Conservation (phyloP, 352 stramenopile species). For the Phytophthora sansomeana region DNA sequence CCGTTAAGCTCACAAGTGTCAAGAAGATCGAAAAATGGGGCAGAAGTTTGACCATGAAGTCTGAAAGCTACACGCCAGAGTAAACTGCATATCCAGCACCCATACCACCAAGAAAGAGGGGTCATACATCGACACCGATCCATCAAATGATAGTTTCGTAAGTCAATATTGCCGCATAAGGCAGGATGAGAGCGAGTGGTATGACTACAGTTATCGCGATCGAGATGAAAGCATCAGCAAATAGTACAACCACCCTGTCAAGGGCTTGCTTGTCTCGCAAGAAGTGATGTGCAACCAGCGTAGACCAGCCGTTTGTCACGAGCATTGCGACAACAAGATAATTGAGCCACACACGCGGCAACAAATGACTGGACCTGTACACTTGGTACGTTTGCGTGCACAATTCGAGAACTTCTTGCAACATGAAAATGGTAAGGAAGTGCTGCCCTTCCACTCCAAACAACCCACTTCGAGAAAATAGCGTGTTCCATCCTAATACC, state of each 20-base stretch:
- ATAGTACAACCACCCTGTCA: constrained; percentile 3
- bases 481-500: background rate
- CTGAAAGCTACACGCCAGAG: background rate
- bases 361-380: constrained; percentile 15
- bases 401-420: constrained; percentile 18
- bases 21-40: constrained; percentile 3
- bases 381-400: constrained; percentile 15
- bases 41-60: background rate
- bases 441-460: constrained; percentile 17
- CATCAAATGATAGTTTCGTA: background rate
- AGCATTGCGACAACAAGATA: constrained; percentile 24
- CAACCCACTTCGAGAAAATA: constrained; percentile 8
- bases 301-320: constrained; percentile 55
- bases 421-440: constrained; percentile 17
- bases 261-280: background rate
- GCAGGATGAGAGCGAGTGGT: background rate
- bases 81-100: constrained; percentile 8
- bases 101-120: constrained; percentile 3
- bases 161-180: background rate
- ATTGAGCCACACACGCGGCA: constrained; percentile 30
- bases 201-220: background rate
- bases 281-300: constrained; percentile 53
- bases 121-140: background rate
- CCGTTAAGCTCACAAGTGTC: background rate
- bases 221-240: constrained; percentile 2